Conservation (phyloP, 306 rosid species). For the Malus sieversii region DNA sequence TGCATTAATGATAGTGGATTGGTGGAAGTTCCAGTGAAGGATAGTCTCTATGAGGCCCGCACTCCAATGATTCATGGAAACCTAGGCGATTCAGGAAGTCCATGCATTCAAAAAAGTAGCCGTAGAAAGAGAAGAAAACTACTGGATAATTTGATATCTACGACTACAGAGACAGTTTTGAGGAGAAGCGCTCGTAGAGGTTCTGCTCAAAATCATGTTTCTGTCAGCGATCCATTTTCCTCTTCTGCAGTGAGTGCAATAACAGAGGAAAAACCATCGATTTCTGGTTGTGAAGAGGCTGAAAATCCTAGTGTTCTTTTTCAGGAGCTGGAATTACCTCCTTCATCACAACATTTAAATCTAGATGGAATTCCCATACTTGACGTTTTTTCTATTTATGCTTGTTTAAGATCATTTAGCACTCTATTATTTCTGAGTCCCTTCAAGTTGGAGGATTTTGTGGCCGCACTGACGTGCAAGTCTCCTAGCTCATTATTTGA, state of each 20-base stretch:
- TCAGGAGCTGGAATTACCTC: conserved; percentile 60
- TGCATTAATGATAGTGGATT: conserved; percentile 24
- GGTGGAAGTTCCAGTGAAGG: conserved; percentile 34
- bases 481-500: conserved; percentile 67
- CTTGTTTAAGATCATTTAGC: conserved; percentile 85
- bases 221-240: conserved; percentile 30
- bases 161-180: conserved; percentile 49
- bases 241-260: conserved; percentile 50
- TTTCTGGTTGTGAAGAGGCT: conserved; percentile 29
- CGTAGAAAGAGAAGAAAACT: conserved; percentile 59
- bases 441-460: conserved; percentile 87
- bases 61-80: conserved; percentile 24
- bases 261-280: conserved; percentile 46
- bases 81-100: conserved; percentile 42
- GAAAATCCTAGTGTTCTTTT: conserved; percentile 41
- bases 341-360: conserved; percentile 67
- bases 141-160: conserved; percentile 26
- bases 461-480: conserved; percentile 51
- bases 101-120: conserved; percentile 29
- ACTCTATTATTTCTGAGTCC: conserved; percentile 83
- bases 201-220: conserved; percentile 39
- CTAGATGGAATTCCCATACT: conserved; percentile 68
- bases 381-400: conserved; percentile 75
- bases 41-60: conserved; percentile 42
- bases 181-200: conserved; percentile 96